Conservation (phyloP, 2,329 filamentous ascomycete species). For the Magnaporthales sp. region DNA sequence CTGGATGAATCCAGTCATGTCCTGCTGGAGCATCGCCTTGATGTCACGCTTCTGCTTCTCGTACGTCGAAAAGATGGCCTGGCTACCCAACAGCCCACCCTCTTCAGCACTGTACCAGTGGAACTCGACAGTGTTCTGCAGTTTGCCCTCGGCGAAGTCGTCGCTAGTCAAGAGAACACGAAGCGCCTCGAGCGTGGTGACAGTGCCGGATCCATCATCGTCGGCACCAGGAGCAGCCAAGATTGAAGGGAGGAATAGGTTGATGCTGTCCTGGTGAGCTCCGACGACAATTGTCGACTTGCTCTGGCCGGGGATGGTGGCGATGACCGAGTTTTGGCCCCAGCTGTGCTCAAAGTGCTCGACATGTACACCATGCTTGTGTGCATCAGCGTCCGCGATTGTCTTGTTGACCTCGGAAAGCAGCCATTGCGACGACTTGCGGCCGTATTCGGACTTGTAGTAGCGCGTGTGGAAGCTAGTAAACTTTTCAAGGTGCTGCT, state of each 20-base stretch:
- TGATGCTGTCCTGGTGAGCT: constrained; percentile 92
- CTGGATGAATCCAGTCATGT: constrained; percentile 90
- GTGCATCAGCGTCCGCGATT: constrained; percentile 62
- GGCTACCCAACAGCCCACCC: constrained; percentile 76
- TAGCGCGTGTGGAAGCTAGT: constrained; percentile 75
- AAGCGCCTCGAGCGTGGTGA: constrained; percentile 90
- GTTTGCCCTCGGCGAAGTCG: constrained; percentile 61
- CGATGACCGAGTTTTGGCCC: constrained; percentile 87
- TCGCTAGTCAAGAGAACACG: constrained; percentile 69
- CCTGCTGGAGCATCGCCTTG: constrained; percentile 96
- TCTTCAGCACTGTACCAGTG: constrained; percentile 95
- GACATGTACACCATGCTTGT: constrained; percentile 56
- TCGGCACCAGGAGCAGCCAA: constrained; percentile 88
- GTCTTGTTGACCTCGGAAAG: constrained; percentile 64
- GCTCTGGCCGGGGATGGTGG: constrained; percentile 77
- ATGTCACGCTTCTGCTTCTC: constrained; percentile 64
- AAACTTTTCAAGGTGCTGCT: constrained; percentile 67
- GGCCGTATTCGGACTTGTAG: constrained; percentile 68
- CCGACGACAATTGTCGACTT: constrained; percentile 83
- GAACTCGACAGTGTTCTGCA: constrained; percentile 84
- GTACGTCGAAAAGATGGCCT: constrained; percentile 81
- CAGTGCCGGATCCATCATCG: constrained; percentile 85
- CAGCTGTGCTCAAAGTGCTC: constrained; percentile 73
- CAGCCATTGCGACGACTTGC: constrained; percentile 82
- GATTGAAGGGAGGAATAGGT: constrained; percentile 77